Evolutionary conservation across 306 rosid species (phyloP), one percentile per base, ranked within the genome.

Genomic region (Arachis stenosperma): DNA sequence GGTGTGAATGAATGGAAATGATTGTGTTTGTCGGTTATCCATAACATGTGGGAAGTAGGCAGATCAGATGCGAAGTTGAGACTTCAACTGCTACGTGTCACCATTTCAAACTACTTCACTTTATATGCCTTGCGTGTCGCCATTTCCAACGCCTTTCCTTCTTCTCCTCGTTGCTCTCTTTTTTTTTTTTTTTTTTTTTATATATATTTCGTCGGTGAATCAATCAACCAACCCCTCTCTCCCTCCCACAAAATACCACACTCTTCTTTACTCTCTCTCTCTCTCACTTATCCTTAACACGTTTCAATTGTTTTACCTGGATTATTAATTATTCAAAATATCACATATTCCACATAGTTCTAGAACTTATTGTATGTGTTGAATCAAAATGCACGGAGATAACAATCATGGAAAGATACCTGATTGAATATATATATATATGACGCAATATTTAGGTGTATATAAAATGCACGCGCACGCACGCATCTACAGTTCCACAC

Each of bases 71-170:
- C 44, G 30, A 14, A 14, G 58, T 3, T 36, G 37, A 46, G 41
- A 15, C 37, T 11, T 11, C 13, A 37, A 52, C 15, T 1, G 78
- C 86, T 81, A 84, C 88, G 82, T 81, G 91, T 74, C 77, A 33
- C 27, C 40, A 13, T 62, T 42, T 10, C 5, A n/a, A 70, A 15
- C 17, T 9, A 6, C 65, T 65, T 22, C 51, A 5, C 17, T 48
- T 85, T 33, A 33, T 33, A 0, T 33, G 37, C 52, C 79, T 82
- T 66, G 84, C 86, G 86, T 89, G 86, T 75, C 79, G 68, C 74
- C 54, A 57, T 41, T 37, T 52, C 33, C 6, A 47, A 76, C 84
- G 67, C 70, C 58, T 37, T 58, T 12, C 46, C 52, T 5, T 5
- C 46, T 42, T 42, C 46, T 8, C 9, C 46, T 33, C 37, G 4